These are phyloP conservation scores for Ophiosphaerella herpotricha DNA, from an alignment of 2,329 filamentous ascomycete species.

Conservation along the genomic window DNA sequence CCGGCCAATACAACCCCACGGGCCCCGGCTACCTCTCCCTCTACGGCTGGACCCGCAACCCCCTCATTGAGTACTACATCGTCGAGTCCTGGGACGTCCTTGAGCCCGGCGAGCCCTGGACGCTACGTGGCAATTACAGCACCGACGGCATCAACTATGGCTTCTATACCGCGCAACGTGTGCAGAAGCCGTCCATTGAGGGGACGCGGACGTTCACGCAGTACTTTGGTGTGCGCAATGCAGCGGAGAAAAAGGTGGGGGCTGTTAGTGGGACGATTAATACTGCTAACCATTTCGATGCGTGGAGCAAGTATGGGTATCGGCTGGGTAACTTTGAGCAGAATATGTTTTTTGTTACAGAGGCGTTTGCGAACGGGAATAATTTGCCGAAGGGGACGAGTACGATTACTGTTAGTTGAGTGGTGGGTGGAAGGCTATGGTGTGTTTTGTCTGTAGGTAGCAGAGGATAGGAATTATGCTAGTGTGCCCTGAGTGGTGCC, in stretches of 20 bases:
- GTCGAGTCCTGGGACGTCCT: slow-evolving; percentile 56
- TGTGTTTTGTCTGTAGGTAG: neutral
- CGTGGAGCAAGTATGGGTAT: slow-evolving; percentile 22
- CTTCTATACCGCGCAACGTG: slow-evolving; percentile 19
- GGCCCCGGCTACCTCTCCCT: slow-evolving; percentile 29
- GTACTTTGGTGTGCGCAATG: slow-evolving; percentile 46
- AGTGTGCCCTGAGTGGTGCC: no score
- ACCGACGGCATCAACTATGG: slow-evolving; percentile 23
- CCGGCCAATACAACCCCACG: slow-evolving; percentile 29
- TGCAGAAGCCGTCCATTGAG: slow-evolving; percentile 53
- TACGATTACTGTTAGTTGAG: slow-evolving; percentile 17
- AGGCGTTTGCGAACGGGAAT: slow-evolving; percentile 55
- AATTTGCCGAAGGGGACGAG: slow-evolving; percentile 17
- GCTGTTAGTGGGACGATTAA: slow-evolving; percentile 22
- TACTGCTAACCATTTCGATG: slow-evolving; percentile 24
- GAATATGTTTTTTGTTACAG: slow-evolving; percentile 53
- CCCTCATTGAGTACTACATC: slow-evolving; percentile 57
- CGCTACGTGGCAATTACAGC: slow-evolving; percentile 24
- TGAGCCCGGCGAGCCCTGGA: slow-evolving; percentile 51
- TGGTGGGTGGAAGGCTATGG: no score
- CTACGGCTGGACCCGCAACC: slow-evolving; percentile 60
- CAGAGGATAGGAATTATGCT: no score
- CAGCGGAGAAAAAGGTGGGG: slow-evolving; percentile 12
- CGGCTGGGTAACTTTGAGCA: slow-evolving; percentile 17
- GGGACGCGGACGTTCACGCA: slow-evolving; percentile 57